Evolutionary conservation across 2,329 filamentous ascomycete species (phyloP), one percentile per base, ranked within the genome.

Genomic region (Botryotinia globosa): DNA sequence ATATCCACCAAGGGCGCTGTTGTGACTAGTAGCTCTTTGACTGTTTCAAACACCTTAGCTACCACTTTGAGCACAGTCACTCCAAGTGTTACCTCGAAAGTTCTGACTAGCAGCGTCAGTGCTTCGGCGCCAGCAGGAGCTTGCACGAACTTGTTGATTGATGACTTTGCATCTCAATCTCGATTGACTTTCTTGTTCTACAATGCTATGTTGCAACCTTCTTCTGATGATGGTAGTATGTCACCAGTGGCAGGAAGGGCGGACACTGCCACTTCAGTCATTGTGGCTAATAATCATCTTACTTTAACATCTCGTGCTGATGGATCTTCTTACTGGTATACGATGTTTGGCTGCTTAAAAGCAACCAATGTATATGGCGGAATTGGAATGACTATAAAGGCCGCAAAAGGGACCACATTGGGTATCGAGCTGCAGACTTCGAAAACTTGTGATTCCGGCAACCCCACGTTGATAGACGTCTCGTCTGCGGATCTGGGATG

Each of bases 121-220:
- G 42, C 76, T 16, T 73, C 69, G 18, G 37, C 73, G 42, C 71
- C 66, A 34, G 62, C 71, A 69, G 72, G 73, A 66, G 71, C 74
- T 48, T 87, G 85, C 77, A 79, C 81, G 18, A 78, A 82, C 51
- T 80, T 87, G 10, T 78, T 88, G 39, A 83, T 90, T 71, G 88
- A 90, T 75, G 88, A 90, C 81, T 90, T 86, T 84, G 83, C 83
- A 71, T 90, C 88, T 14, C 88, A 90, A 78, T 90, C 88, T 9
- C 86, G 88, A 44, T 80, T 90, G 69, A 88, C 86, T 1, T 90
- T 90, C 80, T 80, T 90, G 25, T 86, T 83, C 77, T 90, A 90
- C 82, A 90, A 90, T 77, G 83, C 88, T 54, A 82, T 89, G 81
- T 81, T 86, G 3, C 81, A 86, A 74, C 83, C 88, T 6, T 85